A percentile compares a stretch with the other conserved stretches of the same genome.
phyloP scores from a whole-genome alignment of 78 protist species.

The Dictyostelium intermedium region DNA sequence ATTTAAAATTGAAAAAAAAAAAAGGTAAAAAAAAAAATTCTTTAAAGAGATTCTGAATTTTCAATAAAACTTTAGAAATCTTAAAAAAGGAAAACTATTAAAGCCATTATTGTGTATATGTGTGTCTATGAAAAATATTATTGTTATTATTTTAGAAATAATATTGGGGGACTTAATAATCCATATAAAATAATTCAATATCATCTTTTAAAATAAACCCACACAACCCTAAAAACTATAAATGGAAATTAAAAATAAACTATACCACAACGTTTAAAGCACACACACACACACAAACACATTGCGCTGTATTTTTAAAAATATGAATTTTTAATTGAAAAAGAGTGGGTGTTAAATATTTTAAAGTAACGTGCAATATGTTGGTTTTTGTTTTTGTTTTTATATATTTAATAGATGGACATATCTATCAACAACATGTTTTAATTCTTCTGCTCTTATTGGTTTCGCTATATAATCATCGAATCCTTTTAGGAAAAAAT shows the following conservation, averaged over 20 bases:
- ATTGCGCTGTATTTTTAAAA: too few species aligned
- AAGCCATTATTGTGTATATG: not conserved
- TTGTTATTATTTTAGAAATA: not conserved
- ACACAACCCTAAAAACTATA: not conserved
- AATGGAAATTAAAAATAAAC: not conserved
- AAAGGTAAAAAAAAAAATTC: not conserved
- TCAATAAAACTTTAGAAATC: not conserved
- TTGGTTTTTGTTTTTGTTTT: not conserved
- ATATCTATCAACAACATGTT: slow-evolving; percentile 59
- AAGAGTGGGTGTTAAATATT: not conserved
- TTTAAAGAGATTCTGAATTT: not conserved
- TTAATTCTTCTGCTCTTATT: slow-evolving; percentile 70
- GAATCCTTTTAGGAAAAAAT: slow-evolving; percentile 11
- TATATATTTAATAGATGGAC: slow-evolving; percentile 26
- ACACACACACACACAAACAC: not conserved
- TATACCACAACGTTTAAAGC: not conserved
- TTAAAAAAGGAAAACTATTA: not conserved
- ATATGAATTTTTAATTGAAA: not conserved
- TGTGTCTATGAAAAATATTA: not conserved
- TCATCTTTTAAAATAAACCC: not conserved
- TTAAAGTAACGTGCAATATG: too few species aligned
- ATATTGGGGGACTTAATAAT: not conserved
- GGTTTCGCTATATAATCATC: slow-evolving; percentile 79
- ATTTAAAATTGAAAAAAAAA: not conserved
- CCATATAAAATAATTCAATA: not conserved